Conservation (phyloP, 2,329 filamentous ascomycete genomes). For the Fusarium concolor region DNA sequence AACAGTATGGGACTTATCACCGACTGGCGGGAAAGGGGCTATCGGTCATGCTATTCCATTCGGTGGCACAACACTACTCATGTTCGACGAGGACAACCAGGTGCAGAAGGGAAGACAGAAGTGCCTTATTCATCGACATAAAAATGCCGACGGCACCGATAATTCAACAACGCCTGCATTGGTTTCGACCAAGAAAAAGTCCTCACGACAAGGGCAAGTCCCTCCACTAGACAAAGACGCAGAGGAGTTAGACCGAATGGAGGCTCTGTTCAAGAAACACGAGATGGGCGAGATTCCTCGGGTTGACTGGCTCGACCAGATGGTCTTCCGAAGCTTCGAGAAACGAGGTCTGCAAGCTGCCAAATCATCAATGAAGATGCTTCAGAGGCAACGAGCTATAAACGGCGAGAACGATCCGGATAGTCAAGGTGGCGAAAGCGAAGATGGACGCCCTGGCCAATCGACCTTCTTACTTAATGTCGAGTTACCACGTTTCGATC, state of each 20-base stretch:
- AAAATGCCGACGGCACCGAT: conserved; percentile 85
- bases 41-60: conserved; percentile 88
- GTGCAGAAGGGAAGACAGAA: conserved; percentile 93
- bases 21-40: conserved; percentile 75
- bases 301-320: conserved; percentile 94
- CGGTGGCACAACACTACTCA: conserved; percentile 87
- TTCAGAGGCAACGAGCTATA: conserved; percentile 60
- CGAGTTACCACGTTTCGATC: conserved; percentile 94
- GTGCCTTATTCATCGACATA: conserved; percentile 84
- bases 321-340: conserved; percentile 92
- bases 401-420: conserved; percentile 52
- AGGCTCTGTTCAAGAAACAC: conserved; percentile 94
- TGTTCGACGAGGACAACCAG: conserved; percentile 95
- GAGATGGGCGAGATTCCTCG: conserved; percentile 96
- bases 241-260: conserved; percentile 90
- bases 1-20: conserved; percentile 94
- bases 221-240: conserved; percentile 73
- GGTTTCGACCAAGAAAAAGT: conserved; percentile 65
- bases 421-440: conserved; percentile 48
- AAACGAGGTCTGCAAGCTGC: conserved; percentile 76
- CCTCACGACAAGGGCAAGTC: conserved; percentile 61
- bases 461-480: conserved; percentile 85
- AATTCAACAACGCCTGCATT: conserved; percentile 80
- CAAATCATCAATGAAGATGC: conserved; percentile 70
- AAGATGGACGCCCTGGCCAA: conserved; percentile 60